A percentile compares a stretch with the other conserved stretches of the same genome.
Evolutionary conservation across 306 rosid genomes (phyloP).

Genomic region (Medicago truncatula): MtrunA17r5.0-ANR NC_053045.1:10408501-10409000

Average conservation of each 20-base stretch:
- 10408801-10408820: constrained; percentile 87
- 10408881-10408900: constrained; percentile 72
- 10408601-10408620: constrained; percentile 78
- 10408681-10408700: constrained; percentile 90
- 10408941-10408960: constrained; percentile 80
- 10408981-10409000: constrained; percentile 85
- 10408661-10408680: constrained; percentile 81
- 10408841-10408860: constrained; percentile 94
- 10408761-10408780: constrained; percentile 85
- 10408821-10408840: constrained; percentile 91
- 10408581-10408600: constrained; percentile 40
- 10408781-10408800: constrained; percentile 90
- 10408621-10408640: constrained; percentile 79
- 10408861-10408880: constrained; percentile 79
- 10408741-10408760: constrained; percentile 63
- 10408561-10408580: constrained; percentile 34
- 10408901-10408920: constrained; percentile 83
- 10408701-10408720: constrained; percentile 89
- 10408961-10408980: constrained; percentile 77
- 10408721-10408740: constrained; percentile 63
- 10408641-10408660: constrained; percentile 74
- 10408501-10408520: constrained; percentile 53
- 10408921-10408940: constrained; percentile 78
- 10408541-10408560: constrained; percentile 49
- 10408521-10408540: constrained; percentile 54